Base-by-base conservation (phyloP, 129 eudicot genomes). In the Ambrosia artemisiifolia region DNA sequence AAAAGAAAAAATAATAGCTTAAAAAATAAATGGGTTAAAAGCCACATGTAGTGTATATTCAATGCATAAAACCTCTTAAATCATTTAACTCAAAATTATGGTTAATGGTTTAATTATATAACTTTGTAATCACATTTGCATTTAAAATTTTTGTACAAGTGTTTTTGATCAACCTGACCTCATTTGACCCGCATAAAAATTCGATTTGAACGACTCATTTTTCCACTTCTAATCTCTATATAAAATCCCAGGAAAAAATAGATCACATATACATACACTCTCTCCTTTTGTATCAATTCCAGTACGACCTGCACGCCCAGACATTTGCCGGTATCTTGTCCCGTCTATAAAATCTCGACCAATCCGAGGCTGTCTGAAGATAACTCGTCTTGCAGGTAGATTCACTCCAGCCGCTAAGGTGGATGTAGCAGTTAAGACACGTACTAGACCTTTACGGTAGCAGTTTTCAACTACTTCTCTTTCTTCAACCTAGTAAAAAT, bases 241-340 rank as follows among this genome's bases (percentile, higher is more conserved):
- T n/a, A 9, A 9, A 16, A 11, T 5, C 2, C 43, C 7, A 16
- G 10, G 10, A 33, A 57, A 57, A n/a, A 24, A 56, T 7, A 56
- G 14, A 55, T 55, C 34, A 20, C 63, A 76, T 13, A 40, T 75
- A 78, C 98, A 9, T 95, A 95, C 99, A 78, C 99, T 95, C 86
- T 95, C 99, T 79, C 99, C 99, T 81, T 90, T 90, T 53, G 96
- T 89, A 79, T 95, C 99, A 62, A 95, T 95, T 68, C 99, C 99
- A 24, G 99, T 95, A 13, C 99, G 94, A 76, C 99, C 99, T 34
- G 99, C 99, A 66, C 99, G 90, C 65, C 99, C 99, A 68, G 99
- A 85, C 99, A 95, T 95, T 73, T 95, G 99, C 69, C 80, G 84
- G 71, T 95, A 95, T 79, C 99, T 78, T 51, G 94, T 95, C 60